Percentiles rank a stretch among this genome's conserved stretches.
Conservation (phyloP, 495 filamentous ascomycete genomes). For the Chaetomium fimeti region DNA sequence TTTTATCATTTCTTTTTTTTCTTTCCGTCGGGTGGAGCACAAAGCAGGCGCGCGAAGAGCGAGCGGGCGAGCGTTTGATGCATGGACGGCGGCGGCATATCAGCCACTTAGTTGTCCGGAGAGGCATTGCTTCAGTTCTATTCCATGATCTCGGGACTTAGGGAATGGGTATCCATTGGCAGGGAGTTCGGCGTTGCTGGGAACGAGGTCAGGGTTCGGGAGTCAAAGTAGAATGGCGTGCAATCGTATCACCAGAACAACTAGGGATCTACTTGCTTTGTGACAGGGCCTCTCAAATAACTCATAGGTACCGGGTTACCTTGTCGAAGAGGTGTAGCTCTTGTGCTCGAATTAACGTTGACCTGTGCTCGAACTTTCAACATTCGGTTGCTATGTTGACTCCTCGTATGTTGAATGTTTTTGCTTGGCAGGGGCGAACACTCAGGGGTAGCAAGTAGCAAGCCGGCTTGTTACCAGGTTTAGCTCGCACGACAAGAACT, state of each 20-base stretch:
- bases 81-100: neutral
- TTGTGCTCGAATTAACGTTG: no score
- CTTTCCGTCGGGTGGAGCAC: neutral
- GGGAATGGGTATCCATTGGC: neutral
- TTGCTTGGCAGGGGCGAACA: constrained; percentile 10
- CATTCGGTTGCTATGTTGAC: no score
- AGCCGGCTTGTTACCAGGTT: neutral
- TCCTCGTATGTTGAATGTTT: constrained; percentile 8
- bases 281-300: neutral
- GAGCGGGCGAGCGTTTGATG: neutral
- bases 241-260: constrained; percentile 1
- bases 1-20: constrained; percentile 1
- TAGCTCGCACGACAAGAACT: no score
- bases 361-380: no score
- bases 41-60: neutral
- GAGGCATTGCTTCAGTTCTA: neutral
- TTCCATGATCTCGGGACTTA: constrained; percentile 1
- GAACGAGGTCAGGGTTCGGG: neutral
- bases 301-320: no score
- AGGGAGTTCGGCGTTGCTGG: constrained; percentile 7
- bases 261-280: neutral
- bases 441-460: neutral
- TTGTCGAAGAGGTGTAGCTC: no score
- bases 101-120: neutral
- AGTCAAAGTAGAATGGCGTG: neutral